Base-by-base conservation (phyloP, 1,284 basidiomycete genomes). In the Pisolithus thermaeus region DNA sequence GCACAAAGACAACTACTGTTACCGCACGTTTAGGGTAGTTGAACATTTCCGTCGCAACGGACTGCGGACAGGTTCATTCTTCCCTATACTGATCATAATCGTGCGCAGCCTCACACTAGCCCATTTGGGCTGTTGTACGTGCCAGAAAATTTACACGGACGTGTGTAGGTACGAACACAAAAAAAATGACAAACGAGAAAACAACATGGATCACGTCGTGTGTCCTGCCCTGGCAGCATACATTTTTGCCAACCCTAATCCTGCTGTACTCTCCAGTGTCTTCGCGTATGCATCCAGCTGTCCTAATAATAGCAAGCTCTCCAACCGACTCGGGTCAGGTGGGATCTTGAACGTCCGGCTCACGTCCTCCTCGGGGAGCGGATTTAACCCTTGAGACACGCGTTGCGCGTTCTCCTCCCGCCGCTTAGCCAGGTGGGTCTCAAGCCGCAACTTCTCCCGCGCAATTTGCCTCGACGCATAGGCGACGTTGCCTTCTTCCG, bases 381-480 rank as follows among this genome's bases (percentile, higher is more conserved):
- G 90, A 36, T 84, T 80, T 52, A 97, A 75, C 8, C 94, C 94
- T 62, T 95, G 89, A 46, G 85, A 85, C 56, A 88, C 80, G 52
- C 96, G 81, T 53, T 78, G 74, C 22, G 80, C 82, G 66, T 95
- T 97, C 72, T 98, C 96, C 64, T 96, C 92, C 65, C 89, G 90
- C 60, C 93, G 82, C 68, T 92, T 92, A 61, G 79, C 78, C 51
- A 95, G 70, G 61, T 86, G 84, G 52, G 76, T 74, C 56, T 99
- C 96, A 54, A 93, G 91, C 56, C 84, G 83, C 38, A 80, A 73
- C 66, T 87, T 88, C 71, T 98, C 96, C 44, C 96, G 82, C 23
- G 86, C 88, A 62, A 97, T 93, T 70, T 97, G 94, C 53, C 96
- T 86, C 45, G 81, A 79, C 63, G 95, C 78, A 77, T 95, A 99